Percentiles rank a stretch among this genome's conserved stretches.
Conservation (phyloP, 331 rosid genomes). For the Phaseolus coccineus region DNA sequence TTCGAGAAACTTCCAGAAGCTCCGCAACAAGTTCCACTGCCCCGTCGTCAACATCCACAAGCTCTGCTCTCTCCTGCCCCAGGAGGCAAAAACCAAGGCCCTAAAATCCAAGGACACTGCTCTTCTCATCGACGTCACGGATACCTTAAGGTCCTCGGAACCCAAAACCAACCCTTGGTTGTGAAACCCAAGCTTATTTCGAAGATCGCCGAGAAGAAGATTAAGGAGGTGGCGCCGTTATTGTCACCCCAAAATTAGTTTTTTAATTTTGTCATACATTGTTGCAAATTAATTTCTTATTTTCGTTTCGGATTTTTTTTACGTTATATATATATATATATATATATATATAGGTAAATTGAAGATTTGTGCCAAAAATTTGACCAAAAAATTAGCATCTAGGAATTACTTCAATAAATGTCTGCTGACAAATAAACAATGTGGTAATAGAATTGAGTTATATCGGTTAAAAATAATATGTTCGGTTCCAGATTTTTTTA, state of each 20-base stretch:
- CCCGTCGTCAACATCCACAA: slow-evolving; percentile 83
- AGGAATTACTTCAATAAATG: too few species aligned
- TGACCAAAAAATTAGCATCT: too few species aligned
- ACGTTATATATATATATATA: neutral
- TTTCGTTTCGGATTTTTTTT: neutral
- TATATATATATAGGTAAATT: neutral
- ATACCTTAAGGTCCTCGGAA: slow-evolving; percentile 78
- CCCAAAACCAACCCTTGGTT: slow-evolving; percentile 61
- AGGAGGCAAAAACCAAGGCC: slow-evolving; percentile 74
- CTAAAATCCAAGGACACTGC: slow-evolving; percentile 56
- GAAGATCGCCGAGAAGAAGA: slow-evolving; percentile 88
- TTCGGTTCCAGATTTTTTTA: too few species aligned
- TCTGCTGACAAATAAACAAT: too few species aligned
- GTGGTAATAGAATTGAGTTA: too few species aligned
- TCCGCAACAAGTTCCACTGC: slow-evolving; percentile 75
- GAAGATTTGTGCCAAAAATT: too few species aligned
- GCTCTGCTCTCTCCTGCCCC: slow-evolving; percentile 75
- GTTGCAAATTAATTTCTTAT: neutral
- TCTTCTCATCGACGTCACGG: slow-evolving; percentile 74
- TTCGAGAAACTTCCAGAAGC: slow-evolving; percentile 72
- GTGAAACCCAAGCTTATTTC: slow-evolving; percentile 86
- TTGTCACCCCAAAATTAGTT: slow-evolving; percentile 64
- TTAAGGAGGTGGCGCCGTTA: slow-evolving; percentile 92
- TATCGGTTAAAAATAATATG: too few species aligned
- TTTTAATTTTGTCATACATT: neutral